Evolutionary conservation across 2,329 filamentous ascomycete genomes (phyloP).

Genomic region (Colletotrichum sansevieriae): DNA sequence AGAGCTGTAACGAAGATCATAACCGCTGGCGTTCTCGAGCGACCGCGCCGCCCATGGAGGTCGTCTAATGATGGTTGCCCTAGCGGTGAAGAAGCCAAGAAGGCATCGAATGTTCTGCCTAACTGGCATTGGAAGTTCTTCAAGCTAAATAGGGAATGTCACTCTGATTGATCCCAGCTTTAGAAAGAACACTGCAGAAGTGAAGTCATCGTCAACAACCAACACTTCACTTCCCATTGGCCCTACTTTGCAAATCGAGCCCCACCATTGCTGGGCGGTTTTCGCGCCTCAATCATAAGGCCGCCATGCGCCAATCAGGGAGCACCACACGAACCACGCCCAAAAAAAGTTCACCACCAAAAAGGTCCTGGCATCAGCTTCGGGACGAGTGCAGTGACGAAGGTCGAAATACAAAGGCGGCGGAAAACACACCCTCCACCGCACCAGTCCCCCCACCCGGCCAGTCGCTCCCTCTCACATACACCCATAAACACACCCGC

Average conservation of each 20-base stretch:
- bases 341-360: conserved; percentile 42
- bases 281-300: conserved; percentile 40
- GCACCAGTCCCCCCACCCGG: neutral
- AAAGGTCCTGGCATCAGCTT: conserved; percentile 36
- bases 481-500: conserved; percentile 45
- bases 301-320: conserved; percentile 31
- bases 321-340: conserved; percentile 27
- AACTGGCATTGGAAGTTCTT: no score
- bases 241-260: conserved; percentile 5
- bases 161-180: no score
- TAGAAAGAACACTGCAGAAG: no score
- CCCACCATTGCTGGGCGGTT: conserved; percentile 4
- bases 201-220: conserved; percentile 29
- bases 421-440: conserved; percentile 14
- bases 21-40: no score
- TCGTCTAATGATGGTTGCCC: no score
- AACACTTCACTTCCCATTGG: conserved; percentile 8
- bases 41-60: no score
- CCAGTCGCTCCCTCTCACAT: conserved; percentile 5
- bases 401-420: conserved; percentile 27
- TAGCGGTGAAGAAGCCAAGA: no score
- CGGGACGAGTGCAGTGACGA: conserved; percentile 18
- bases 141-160: no score
- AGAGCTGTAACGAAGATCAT: no score
- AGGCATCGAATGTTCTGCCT: no score